Evolutionary conservation across 2,329 filamentous ascomycete species (phyloP).

Genomic region (Fusarium denticulatum): DNA sequence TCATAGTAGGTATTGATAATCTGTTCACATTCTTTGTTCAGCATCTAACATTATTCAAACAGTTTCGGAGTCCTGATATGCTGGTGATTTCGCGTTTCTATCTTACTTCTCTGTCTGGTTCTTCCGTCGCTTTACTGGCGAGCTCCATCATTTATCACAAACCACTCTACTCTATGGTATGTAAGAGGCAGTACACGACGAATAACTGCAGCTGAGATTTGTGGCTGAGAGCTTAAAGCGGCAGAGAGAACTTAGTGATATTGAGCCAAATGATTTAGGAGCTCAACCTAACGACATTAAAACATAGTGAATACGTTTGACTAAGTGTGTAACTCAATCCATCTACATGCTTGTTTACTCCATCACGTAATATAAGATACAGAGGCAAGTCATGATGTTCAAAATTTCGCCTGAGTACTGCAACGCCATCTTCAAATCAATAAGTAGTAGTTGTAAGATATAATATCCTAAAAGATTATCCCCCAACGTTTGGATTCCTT

Average conservation of each 20-base stretch:
- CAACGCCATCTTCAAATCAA: background rate
- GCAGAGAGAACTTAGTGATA: background rate
- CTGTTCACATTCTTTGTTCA: accelerated
- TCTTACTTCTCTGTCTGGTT: accelerated
- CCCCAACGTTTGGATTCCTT: background rate
- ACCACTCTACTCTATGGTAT: background rate
- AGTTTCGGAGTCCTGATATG: accelerated
- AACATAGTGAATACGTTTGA: too few relatives aligned
- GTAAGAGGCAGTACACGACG: background rate
- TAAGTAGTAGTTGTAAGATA: background rate
- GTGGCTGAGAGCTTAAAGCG: too few relatives aligned
- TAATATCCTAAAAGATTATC: background rate
- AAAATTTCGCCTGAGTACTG: accelerated
- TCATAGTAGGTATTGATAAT: accelerated
- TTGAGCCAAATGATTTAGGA: accelerated
- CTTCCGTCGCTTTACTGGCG: background rate
- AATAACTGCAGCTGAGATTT: too few relatives aligned
- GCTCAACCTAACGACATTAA: background rate
- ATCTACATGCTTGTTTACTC: accelerated
- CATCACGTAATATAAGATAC: background rate
- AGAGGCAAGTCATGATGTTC: accelerated
- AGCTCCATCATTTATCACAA: background rate
- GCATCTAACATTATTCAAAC: accelerated
- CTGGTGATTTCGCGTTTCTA: background rate
- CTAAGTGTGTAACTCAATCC: too few relatives aligned